Conservation (phyloP, 495 filamentous ascomycete genomes). For the Bombardia bombarda region DNA sequence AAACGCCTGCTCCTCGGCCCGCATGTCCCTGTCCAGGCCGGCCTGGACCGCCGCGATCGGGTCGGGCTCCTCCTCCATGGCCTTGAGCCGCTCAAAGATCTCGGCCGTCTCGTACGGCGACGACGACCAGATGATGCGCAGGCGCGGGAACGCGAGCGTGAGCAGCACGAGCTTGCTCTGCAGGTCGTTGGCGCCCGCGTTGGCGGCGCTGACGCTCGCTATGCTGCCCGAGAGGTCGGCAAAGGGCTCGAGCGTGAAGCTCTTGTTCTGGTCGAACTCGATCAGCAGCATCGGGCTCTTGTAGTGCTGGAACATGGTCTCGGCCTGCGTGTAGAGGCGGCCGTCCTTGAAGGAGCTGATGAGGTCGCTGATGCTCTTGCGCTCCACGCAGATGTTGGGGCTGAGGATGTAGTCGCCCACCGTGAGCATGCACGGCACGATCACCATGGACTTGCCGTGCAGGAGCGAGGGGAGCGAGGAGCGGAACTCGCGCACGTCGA, state of each 20-base stretch:
- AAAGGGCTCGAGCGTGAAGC: constrained; percentile 92
- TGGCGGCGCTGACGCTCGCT: constrained; percentile 43
- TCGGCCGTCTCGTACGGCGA: constrained; percentile 94
- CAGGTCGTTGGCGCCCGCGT: constrained; percentile 57
- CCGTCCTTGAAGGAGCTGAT: constrained; percentile 88
- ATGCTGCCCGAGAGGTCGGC: constrained; percentile 67
- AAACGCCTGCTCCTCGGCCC: constrained; percentile 48
- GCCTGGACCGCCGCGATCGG: constrained; percentile 77
- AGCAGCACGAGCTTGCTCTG: constrained; percentile 90
- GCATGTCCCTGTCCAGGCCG: constrained; percentile 59
- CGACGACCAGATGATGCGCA: constrained; percentile 89
- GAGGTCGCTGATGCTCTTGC: constrained; percentile 85
- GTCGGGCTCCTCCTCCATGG: constrained; percentile 80
- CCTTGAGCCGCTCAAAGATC: constrained; percentile 91
- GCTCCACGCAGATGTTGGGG: constrained; percentile 85
- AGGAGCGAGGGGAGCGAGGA: constrained; percentile 86
- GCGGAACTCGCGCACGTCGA: constrained; percentile 93
- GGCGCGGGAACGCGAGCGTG: constrained; percentile 81
- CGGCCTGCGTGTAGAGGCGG: constrained; percentile 83
- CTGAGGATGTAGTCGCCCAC: constrained; percentile 95
- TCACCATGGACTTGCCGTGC: constrained; percentile 74
- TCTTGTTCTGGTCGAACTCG: constrained; percentile 96
- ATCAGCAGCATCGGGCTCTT: constrained; percentile 85
- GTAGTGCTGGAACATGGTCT: constrained; percentile 92
- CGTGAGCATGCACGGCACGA: constrained; percentile 90